These are phyloP conservation scores for Cladochytrium tenue DNA, from an alignment of 371 early-diverging fungal species.

Conservation along the genomic window DNA sequence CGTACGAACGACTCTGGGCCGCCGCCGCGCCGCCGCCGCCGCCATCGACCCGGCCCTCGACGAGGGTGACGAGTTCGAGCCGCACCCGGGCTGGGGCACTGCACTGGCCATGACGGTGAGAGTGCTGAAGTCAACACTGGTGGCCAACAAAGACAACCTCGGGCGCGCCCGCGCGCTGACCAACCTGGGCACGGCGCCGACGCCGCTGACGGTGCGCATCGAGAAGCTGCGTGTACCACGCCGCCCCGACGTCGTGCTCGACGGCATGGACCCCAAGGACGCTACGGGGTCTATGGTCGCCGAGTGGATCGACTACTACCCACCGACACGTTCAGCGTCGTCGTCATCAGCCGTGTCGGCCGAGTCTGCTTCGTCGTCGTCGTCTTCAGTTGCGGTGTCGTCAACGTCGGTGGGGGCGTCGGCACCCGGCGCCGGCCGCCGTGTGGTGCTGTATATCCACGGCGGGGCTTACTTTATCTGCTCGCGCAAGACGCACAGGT, in stretches of 20 bases:
- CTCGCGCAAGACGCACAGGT: conserved; percentile 39
- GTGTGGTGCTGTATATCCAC: conserved; percentile 65
- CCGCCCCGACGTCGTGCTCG: conserved; percentile 25
- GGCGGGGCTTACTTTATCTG: conserved; percentile 72
- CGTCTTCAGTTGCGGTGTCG: too few species aligned
- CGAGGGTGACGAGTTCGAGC: background rate
- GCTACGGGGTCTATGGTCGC: conserved; percentile 24
- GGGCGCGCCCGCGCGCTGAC: background rate
- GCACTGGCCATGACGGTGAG: background rate
- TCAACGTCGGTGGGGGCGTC: background rate
- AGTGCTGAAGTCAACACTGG: background rate
- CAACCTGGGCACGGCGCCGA: conserved; percentile 11
- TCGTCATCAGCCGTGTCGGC: too few species aligned
- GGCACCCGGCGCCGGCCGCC: background rate
- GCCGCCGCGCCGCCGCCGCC: background rate
- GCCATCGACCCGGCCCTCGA: background rate
- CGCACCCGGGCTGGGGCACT: background rate
- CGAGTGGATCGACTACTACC: conserved; percentile 29
- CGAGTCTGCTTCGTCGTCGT: background rate
- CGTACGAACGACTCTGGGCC: too few species aligned
- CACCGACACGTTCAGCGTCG: background rate
- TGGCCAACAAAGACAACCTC: background rate
- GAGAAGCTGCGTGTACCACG: conserved; percentile 34
- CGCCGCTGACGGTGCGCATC: conserved; percentile 20
- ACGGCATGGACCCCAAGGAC: conserved; percentile 15